Percentiles rank a stretch among this genome's conserved stretches.
Conservation (phyloP, 768 basidiomycete species). For the Lentinula lateritia region DNA sequence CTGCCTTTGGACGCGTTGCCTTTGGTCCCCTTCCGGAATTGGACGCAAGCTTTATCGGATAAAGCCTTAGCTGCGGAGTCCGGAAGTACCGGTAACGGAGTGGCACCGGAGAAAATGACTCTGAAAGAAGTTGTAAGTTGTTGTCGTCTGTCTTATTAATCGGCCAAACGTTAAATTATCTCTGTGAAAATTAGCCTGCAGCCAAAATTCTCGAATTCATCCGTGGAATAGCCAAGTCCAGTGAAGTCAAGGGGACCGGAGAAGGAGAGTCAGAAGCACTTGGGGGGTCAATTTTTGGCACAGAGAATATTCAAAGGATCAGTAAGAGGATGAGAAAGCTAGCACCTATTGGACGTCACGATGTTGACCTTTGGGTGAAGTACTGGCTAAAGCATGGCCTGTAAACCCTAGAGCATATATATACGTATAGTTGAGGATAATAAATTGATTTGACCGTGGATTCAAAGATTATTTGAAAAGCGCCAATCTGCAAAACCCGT, state of each 20-base stretch:
- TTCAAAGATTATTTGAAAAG: too few relatives aligned
- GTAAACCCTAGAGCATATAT: not conserved
- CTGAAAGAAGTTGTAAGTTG: conserved; percentile 22
- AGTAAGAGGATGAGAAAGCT: not conserved
- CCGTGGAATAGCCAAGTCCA: conserved; percentile 14
- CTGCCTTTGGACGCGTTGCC: conserved; percentile 9
- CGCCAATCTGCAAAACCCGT: too few relatives aligned
- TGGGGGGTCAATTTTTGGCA: not conserved
- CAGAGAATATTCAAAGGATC: not conserved
- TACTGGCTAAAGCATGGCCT: not conserved
- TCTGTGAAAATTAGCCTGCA: conserved; percentile 20
- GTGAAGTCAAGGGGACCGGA: conserved; percentile 4
- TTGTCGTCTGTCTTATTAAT: not conserved
- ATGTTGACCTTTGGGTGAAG: conserved; percentile 2
- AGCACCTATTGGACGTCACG: not conserved
- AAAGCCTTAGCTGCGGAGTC: conserved; percentile 6
- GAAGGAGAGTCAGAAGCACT: not conserved
- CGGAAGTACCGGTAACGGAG: conserved; percentile 5
- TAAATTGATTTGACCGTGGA: too few relatives aligned
- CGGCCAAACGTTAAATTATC: not conserved
- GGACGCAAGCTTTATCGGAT: conserved; percentile 18
- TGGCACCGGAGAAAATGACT: conserved; percentile 15
- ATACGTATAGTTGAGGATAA: too few relatives aligned
- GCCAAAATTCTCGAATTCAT: conserved; percentile 26
- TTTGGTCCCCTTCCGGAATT: conserved; percentile 20